These are phyloP conservation scores for Amniculicola lignicola DNA, from an alignment of 495 filamentous ascomycete species.

Conservation along the genomic window DNA sequence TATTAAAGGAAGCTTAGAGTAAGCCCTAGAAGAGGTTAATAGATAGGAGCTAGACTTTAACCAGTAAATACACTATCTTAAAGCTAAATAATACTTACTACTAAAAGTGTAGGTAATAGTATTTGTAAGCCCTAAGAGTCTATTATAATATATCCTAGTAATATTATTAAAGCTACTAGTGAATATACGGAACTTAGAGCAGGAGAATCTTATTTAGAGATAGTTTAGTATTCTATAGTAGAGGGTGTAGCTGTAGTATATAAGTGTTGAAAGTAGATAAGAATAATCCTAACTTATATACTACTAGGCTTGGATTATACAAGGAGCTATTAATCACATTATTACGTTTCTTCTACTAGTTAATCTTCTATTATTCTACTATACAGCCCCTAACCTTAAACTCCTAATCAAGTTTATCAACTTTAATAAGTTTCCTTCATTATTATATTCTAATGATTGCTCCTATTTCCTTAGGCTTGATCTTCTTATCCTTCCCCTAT, in stretches of 20 bases:
- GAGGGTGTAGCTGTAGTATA: conserved; percentile 25
- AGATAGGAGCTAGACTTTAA: conserved; percentile 22
- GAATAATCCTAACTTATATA: conserved; percentile 16
- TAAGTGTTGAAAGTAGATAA: conserved; percentile 3
- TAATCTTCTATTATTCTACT: conserved; percentile 27
- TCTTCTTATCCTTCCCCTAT: conserved; percentile 38
- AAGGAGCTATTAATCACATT: conserved; percentile 9
- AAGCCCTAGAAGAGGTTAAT: conserved; percentile 5
- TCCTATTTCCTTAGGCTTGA: conserved; percentile 37
- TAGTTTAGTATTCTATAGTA: conserved; percentile 22
- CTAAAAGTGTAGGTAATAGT: conserved; percentile 25
- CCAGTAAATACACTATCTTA: conserved; percentile 21
- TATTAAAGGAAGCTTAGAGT: neutral
- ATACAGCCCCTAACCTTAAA: conserved; percentile 19
- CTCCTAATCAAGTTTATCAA: conserved; percentile 12
- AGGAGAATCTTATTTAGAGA: conserved; percentile 25
- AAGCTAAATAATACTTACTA: conserved; percentile 20
- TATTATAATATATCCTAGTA: neutral
- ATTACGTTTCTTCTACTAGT: conserved; percentile 30
- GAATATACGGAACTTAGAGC: conserved; percentile 17
- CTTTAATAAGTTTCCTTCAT: conserved; percentile 25
- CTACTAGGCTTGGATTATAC: conserved; percentile 25
- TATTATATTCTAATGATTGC: conserved; percentile 36
- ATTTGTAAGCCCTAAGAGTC: conserved; percentile 10
- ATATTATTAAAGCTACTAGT: conserved; percentile 6